Base-by-base conservation (phyloP, 2,329 filamentous ascomycete genomes). In the Neonectria coccinea region DNA sequence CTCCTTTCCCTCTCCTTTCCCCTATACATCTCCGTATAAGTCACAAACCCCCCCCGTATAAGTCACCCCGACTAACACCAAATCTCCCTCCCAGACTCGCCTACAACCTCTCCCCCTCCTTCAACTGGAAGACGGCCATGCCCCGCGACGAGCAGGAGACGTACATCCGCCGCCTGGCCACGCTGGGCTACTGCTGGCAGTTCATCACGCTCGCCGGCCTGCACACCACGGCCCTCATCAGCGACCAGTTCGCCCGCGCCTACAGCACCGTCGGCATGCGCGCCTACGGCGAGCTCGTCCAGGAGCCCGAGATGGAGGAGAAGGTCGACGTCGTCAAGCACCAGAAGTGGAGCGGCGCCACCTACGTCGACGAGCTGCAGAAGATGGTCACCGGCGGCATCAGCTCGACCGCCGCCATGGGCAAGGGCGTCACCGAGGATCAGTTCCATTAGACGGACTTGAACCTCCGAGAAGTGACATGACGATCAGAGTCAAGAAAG, bases 121-220 rank as follows among this genome's bases (percentile, higher is more conserved):
- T 99, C 91, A 99, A 99, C 89, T 99, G 96, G 96, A 98, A 98
- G 86, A 87, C 94, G 63, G 96, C 95, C 74, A 97, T 97, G 94
- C 87, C 93, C 48, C 89, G 92, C 70, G 86, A 87, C 57, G 95
- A 98, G 79, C 96, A 99, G 83, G 93, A 97, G 84, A 99, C 96
- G 20, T 99, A 98, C 84, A 99, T 99, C 84, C 85, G 90, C 68
- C 92, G 96, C 45, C 91, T 99, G 44, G 94, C 90, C 66, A 76
- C 84, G 67, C 88, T 99, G 53, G 96, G 96, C 68, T 99, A 99
- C 88, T 97, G 93, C 88, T 99, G 96, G 96, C 96, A 99, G 82
- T 99, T 99, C 86, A 99, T 99, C 85, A 99, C 96, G n/a, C 89
- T 99, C 51, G 96, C 95, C 5, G 96, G 96, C 72, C 87, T 99